These are phyloP conservation scores for Alternaria brassicicola DNA, from an alignment of 2,329 filamentous ascomycete genomes.

Conservation along the genomic window DNA sequence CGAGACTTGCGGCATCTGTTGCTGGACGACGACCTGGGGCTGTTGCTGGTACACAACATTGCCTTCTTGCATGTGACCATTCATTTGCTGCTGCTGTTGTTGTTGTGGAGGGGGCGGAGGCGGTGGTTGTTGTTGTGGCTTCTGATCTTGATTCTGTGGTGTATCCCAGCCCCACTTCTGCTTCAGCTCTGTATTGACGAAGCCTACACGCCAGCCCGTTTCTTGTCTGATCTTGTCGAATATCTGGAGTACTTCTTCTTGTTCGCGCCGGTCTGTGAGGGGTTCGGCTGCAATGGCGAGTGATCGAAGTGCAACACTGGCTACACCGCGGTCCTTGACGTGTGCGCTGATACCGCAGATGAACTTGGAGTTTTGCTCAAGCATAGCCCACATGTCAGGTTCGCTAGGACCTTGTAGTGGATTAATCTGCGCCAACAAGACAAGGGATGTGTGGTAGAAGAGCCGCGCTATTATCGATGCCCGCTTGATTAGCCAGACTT, in stretches of 20 bases:
- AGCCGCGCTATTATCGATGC: slow-evolving; percentile 80
- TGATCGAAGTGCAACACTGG: slow-evolving; percentile 78
- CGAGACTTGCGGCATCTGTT: slow-evolving; percentile 27
- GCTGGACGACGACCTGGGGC: slow-evolving; percentile 23
- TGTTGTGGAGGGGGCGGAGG: slow-evolving; percentile 29
- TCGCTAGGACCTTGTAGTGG: slow-evolving; percentile 67
- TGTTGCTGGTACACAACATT: slow-evolving; percentile 22
- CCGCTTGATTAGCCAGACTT: slow-evolving; percentile 86
- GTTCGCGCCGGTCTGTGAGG: slow-evolving; percentile 71
- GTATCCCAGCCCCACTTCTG: slow-evolving; percentile 75
- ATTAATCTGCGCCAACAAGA: slow-evolving; percentile 79
- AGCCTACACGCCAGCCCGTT: slow-evolving; percentile 78
- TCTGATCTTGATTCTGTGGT: slow-evolving; percentile 49
- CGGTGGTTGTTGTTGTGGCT: slow-evolving; percentile 27
- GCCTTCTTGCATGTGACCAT: slow-evolving; percentile 22
- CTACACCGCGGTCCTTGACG: slow-evolving; percentile 78
- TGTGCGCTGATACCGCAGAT: slow-evolving; percentile 91
- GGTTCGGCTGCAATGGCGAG: slow-evolving; percentile 78
- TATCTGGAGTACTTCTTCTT: slow-evolving; percentile 79
- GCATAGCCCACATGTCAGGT: slow-evolving; percentile 72
- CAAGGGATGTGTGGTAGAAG: slow-evolving; percentile 88
- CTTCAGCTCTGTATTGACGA: slow-evolving; percentile 74
- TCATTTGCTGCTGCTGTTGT: slow-evolving; percentile 27
- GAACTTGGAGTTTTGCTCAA: slow-evolving; percentile 77
- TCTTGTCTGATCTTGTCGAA: slow-evolving; percentile 76